Evolutionary conservation across 2,329 filamentous ascomycete genomes (phyloP), one percentile per base, ranked within the genome.

Genomic region (Periglandula ipomoeae): DNA sequence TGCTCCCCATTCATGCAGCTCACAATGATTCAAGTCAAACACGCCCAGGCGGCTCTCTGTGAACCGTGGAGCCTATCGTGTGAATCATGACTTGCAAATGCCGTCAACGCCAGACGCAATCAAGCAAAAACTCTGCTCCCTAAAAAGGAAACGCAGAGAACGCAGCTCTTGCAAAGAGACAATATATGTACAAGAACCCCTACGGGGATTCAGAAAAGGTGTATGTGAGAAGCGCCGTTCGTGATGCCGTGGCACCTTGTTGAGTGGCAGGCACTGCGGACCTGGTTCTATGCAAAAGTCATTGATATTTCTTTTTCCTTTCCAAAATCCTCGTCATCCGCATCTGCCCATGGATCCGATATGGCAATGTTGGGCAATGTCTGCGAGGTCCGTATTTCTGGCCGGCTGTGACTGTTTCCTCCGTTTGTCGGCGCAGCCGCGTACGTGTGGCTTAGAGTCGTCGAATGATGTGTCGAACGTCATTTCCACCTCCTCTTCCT

Each of bases 241-340:
- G n/a, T n/a, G n/a, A n/a, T n/a, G n/a, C n/a, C n/a, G n/a, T n/a
- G n/a, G n/a, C n/a, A n/a, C n/a, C n/a, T n/a, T n/a, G n/a, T n/a
- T n/a, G n/a, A n/a, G n/a, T n/a, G n/a, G n/a, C n/a, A n/a, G n/a
- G n/a, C n/a, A n/a, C n/a, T n/a, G n/a, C n/a, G n/a, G n/a, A n/a
- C 23, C 23, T 24, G 9, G 24, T 38, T 2, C 55, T 70, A 87
- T 65, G 84, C 87, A 78, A 91, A 91, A 53, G 84, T 89, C 84
- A 91, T 85, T 27, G 79, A 76, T 54, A 91, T 86, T 65, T 89
- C 85, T 61, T 81, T 80, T 64, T 89, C 85, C 59, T 78, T 76
- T 17, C 81, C 82, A 68, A 85, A 85, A 46, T 85, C 78, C 26
- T 84, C 78, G 40, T 87, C 83, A 41, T 77, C 74, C 8, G 80